A percentile compares a stretch with the other conserved stretches of the same genome.
phyloP scores from a whole-genome alignment of 2,329 filamentous ascomycete genomes.

The Xylariaceae sp. region DNA sequence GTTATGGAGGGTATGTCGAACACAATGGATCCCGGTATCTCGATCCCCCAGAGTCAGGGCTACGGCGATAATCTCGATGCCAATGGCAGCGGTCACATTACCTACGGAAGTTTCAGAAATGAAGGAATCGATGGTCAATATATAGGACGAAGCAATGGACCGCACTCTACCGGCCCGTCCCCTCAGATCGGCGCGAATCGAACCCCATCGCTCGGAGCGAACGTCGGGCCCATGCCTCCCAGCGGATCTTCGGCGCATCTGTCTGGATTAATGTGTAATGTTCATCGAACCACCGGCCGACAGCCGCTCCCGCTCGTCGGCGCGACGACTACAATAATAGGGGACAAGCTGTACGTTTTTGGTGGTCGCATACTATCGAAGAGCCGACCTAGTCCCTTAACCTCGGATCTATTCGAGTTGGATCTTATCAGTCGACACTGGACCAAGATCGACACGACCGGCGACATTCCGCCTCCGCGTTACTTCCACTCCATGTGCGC shows the following conservation, averaged over 20 bases:
- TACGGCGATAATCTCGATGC: conserved; percentile 38
- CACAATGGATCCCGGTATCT: conserved; percentile 45
- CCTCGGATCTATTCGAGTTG: conserved; percentile 86
- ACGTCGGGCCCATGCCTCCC: conserved; percentile 41
- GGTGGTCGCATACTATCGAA: conserved; percentile 83
- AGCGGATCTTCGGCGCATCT: conserved; percentile 52
- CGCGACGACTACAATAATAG: conserved; percentile 88
- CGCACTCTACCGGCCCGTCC: conserved; percentile 52
- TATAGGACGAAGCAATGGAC: conserved; percentile 48
- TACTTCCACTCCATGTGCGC: conserved; percentile 98
- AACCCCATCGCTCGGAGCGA: conserved; percentile 34
- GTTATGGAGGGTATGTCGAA: conserved; percentile 39
- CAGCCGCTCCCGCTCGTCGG: conserved; percentile 90
- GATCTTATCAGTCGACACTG: conserved; percentile 89
- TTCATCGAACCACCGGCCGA: conserved; percentile 80
- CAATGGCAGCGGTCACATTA: conserved; percentile 45
- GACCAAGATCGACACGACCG: conserved; percentile 79
- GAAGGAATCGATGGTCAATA: conserved; percentile 44
- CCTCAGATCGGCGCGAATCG: conserved; percentile 43
- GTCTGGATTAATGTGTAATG: conserved; percentile 64
- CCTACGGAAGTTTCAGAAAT: conserved; percentile 40
- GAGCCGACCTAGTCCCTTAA: conserved; percentile 72
- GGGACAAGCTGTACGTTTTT: conserved; percentile 95
- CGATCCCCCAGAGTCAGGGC: conserved; percentile 30
- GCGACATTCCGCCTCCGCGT: conserved; percentile 81